Percentiles rank a stretch among this genome's conserved stretches.
Evolutionary conservation across 2,329 filamentous ascomycete species (phyloP).

Genomic region (Metarhizium album): DNA sequence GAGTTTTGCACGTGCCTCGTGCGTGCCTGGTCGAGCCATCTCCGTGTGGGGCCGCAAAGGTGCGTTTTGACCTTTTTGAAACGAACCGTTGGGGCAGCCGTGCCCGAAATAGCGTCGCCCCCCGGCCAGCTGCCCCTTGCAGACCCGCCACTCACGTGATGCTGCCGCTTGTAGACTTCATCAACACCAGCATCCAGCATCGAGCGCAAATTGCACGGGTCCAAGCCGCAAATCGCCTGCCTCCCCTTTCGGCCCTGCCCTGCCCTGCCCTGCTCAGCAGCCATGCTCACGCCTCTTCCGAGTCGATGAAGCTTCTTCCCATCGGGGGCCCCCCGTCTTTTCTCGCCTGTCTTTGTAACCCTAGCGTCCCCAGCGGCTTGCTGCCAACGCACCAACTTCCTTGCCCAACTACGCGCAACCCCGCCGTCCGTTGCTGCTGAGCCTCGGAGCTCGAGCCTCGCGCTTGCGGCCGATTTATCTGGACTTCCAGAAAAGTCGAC

Average conservation of each 20-base stretch:
- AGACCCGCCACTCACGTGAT: neutral
- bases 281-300: neutral
- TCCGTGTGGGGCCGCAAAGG: neutral
- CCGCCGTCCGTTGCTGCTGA: neutral
- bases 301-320: no score
- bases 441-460: neutral
- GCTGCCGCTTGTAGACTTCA: neutral
- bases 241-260: neutral
- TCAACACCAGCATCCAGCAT: neutral
- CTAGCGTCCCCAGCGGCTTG: neutral
- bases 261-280: no score
- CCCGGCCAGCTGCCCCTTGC: neutral
- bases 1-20: no score
- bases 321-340: neutral
- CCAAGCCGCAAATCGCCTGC: neutral
- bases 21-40: neutral
- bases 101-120: neutral
- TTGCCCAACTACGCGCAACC: no score
- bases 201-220: neutral
- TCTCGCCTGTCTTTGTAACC: neutral
- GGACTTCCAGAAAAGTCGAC: neutral
- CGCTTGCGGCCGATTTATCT: neutral
- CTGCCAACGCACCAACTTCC: no score
- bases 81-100: neutral
- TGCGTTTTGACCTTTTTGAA: constrained; percentile 4